Percentiles rank a stretch among this genome's conserved stretches.
Evolutionary conservation across 2,329 filamentous ascomycete genomes (phyloP).

Genomic region (Calonectria hawksworthii): DNA sequence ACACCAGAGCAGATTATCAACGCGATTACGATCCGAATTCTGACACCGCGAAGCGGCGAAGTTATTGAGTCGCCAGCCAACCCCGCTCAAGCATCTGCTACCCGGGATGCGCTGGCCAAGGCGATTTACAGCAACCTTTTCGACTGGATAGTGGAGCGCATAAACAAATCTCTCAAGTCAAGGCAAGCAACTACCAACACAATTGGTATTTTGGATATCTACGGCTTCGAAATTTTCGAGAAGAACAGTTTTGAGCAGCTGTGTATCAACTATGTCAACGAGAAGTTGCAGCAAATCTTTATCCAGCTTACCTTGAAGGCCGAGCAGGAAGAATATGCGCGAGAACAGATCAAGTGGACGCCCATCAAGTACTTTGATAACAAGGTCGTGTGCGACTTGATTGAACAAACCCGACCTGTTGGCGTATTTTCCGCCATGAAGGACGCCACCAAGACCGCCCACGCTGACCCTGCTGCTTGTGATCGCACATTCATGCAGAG

Average conservation of each 20-base stretch:
- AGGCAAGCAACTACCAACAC: constrained; percentile 82
- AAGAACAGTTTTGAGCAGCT: constrained; percentile 99
- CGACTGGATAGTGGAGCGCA: constrained; percentile 96
- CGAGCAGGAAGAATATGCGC: constrained; percentile 96
- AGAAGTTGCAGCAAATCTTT: constrained; percentile 99
- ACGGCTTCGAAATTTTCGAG: constrained; percentile 99
- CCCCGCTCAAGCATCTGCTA: constrained; percentile 85
- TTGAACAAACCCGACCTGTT: constrained; percentile 90
- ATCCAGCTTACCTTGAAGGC: constrained; percentile 97
- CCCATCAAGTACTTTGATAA: constrained; percentile 99
- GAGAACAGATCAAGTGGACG: constrained; percentile 98
- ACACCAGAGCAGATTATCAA: constrained; percentile 84
- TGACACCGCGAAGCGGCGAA: constrained; percentile 77
- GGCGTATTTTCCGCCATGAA: constrained; percentile 97
- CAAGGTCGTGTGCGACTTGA: constrained; percentile 97
- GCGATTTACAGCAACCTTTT: constrained; percentile 98
- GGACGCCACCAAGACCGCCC: constrained; percentile 97
- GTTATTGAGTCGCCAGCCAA: constrained; percentile 85
- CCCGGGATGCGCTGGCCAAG: constrained; percentile 92
- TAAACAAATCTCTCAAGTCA: constrained; percentile 90
- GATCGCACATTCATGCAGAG: constrained; percentile 96
- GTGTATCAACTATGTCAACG: constrained; percentile 99
- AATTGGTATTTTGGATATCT: constrained; percentile 98
- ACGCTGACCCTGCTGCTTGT: constrained; percentile 93
- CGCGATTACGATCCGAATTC: constrained; percentile 89